phyloP scores from a whole-genome alignment of 2,329 filamentous ascomycete species.

The Bimuria novae-zelandiae region DNA sequence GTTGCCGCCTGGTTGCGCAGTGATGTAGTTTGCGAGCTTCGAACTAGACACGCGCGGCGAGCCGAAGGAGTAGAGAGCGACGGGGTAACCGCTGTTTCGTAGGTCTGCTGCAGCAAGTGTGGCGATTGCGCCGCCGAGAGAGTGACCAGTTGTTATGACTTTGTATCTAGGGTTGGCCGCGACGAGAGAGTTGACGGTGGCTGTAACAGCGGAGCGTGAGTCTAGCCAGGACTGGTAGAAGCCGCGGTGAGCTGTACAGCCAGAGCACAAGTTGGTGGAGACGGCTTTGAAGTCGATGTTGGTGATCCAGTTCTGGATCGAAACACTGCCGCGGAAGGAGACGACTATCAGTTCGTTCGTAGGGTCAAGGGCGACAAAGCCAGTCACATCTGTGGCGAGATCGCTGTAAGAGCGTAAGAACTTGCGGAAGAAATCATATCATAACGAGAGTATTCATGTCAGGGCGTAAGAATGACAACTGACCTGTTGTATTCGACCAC shows the following conservation, averaged over 20 bases:
- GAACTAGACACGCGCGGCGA: slow-evolving; percentile 69
- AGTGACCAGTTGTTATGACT: slow-evolving; percentile 68
- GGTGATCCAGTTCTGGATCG: slow-evolving; percentile 65
- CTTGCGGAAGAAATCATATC: not conserved
- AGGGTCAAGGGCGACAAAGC: slow-evolving; percentile 52
- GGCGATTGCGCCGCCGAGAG: slow-evolving; percentile 68
- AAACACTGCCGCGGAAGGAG: slow-evolving; percentile 62
- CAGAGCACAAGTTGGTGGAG: slow-evolving; percentile 49
- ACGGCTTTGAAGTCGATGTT: slow-evolving; percentile 54
- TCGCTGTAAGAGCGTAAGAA: slow-evolving; percentile 5
- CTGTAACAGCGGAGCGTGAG: slow-evolving; percentile 50
- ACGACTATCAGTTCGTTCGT: slow-evolving; percentile 60
- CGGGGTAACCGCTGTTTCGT: slow-evolving; percentile 28
- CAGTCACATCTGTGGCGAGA: slow-evolving; percentile 47
- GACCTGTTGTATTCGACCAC: slow-evolving; percentile 50
- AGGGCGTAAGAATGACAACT: no score
- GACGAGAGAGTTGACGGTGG: slow-evolving; percentile 52
- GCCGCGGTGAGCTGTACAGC: slow-evolving; percentile 62
- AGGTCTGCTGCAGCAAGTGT: slow-evolving; percentile 62
- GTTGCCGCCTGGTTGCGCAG: slow-evolving; percentile 57
- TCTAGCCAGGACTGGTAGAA: slow-evolving; percentile 65
- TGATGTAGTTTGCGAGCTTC: slow-evolving; percentile 61
- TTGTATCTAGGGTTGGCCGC: slow-evolving; percentile 57
- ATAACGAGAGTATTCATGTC: no score
- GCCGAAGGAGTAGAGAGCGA: slow-evolving; percentile 63